phyloP scores from a whole-genome alignment of 1,284 basidiomycete genomes.

The Anthracocystis panici-leucophaei region DNA sequence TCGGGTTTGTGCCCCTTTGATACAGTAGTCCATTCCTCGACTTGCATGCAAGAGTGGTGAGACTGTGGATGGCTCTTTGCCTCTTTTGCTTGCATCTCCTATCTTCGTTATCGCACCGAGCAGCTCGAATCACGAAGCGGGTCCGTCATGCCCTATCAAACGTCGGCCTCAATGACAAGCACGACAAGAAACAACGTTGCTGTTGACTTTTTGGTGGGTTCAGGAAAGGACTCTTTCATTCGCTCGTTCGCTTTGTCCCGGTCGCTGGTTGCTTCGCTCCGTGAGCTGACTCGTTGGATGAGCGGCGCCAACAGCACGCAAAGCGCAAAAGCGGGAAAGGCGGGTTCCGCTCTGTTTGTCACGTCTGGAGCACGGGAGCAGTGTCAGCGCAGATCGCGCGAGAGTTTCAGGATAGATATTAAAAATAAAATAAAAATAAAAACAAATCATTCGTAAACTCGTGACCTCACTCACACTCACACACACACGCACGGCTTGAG shows the following conservation, averaged over 20 bases:
- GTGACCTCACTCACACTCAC: too few relatives aligned
- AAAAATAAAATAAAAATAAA: background rate
- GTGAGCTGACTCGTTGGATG: conserved; percentile 7
- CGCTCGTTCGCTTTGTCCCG: background rate
- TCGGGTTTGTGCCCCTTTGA: background rate
- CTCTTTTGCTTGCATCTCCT: background rate
- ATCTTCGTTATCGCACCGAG: conserved; percentile 2
- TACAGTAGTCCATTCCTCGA: background rate
- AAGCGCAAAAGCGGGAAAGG: background rate
- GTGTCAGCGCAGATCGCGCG: conserved; percentile 12
- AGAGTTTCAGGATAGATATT: conserved; percentile 13
- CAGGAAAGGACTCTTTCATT: too few relatives aligned
- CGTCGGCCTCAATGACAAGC: background rate
- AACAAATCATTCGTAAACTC: background rate
- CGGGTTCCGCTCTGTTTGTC: background rate
- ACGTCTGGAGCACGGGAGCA: conserved; percentile 1
- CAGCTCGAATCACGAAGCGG: background rate
- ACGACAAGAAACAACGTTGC: background rate
- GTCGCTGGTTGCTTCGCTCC: background rate
- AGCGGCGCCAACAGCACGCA: conserved; percentile 4
- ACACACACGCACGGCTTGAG: background rate
- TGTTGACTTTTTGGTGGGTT: too few relatives aligned
- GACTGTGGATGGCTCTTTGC: background rate
- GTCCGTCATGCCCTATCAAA: conserved; percentile 16
- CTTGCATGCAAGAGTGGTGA: background rate